A percentile compares a stretch with the other conserved stretches of the same genome.
Conservation (phyloP, 345 rosid species). For the Dipteronia sinensis region DNA sequence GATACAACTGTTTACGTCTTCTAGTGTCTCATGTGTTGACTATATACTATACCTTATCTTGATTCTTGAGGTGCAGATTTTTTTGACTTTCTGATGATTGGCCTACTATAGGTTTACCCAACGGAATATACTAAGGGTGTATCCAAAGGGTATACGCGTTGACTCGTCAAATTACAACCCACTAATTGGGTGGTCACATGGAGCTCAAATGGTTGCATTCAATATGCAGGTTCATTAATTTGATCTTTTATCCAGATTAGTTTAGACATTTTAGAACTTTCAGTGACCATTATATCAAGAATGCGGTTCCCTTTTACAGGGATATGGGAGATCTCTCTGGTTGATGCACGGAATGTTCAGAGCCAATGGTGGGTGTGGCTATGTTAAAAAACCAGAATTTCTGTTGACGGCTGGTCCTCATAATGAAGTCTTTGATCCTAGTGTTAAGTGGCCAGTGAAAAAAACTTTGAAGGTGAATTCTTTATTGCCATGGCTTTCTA, state of each 20-base stretch:
- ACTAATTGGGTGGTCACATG: slow-evolving; percentile 84
- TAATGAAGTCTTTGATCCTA: slow-evolving; percentile 65
- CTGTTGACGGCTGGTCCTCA: slow-evolving; percentile 40
- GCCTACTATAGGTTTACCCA: slow-evolving; percentile 72
- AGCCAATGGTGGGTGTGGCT: slow-evolving; percentile 94
- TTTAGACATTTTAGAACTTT: background rate
- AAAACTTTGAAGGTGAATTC: slow-evolving; percentile 68
- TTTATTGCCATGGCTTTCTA: slow-evolving; percentile 1
- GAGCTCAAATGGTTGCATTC: slow-evolving; percentile 99
- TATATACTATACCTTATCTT: background rate
- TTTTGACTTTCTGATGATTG: slow-evolving; percentile 20
- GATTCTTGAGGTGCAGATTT: slow-evolving; percentile 7
- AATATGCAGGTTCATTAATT: slow-evolving; percentile 77
- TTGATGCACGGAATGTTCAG: slow-evolving; percentile 94
- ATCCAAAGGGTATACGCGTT: slow-evolving; percentile 89
- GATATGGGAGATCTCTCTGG: slow-evolving; percentile 84
- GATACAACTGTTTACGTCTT: background rate
- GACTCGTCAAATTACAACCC: slow-evolving; percentile 93
- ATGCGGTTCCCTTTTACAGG: slow-evolving; percentile 43
- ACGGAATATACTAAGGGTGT: slow-evolving; percentile 74
- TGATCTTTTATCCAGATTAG: background rate
- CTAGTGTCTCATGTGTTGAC: background rate
- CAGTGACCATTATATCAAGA: background rate
- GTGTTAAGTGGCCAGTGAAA: slow-evolving; percentile 44
- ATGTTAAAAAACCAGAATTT: slow-evolving; percentile 78